Evolutionary conservation across 2,329 filamentous ascomycete genomes (phyloP).

Genomic region (Drechslera avenae): DNA sequence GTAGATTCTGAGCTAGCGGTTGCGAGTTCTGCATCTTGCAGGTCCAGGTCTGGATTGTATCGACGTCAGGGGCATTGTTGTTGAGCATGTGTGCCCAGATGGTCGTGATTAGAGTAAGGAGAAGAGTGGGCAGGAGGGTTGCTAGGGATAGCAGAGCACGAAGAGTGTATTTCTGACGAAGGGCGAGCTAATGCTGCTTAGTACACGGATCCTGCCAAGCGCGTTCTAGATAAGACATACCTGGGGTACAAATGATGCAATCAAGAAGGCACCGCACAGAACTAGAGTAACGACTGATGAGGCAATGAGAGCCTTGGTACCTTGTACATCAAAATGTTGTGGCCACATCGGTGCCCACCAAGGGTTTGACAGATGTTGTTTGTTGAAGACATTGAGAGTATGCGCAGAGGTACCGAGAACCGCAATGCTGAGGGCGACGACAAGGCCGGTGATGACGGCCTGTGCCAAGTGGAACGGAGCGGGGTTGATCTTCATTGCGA

Average conservation of each 20-base stretch:
- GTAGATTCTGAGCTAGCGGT: slow-evolving; percentile 19
- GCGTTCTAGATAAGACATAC: slow-evolving; percentile 22
- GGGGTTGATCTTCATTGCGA: slow-evolving; percentile 46
- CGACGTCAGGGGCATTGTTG: slow-evolving; percentile 38
- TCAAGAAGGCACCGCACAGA: slow-evolving; percentile 46
- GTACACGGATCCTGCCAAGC: neutral
- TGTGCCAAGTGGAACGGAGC: slow-evolving; percentile 45
- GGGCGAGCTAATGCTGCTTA: slow-evolving; percentile 35
- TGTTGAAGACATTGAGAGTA: slow-evolving; percentile 51
- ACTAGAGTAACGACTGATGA: slow-evolving; percentile 47
- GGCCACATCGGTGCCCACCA: slow-evolving; percentile 58
- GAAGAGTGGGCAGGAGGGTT: slow-evolving; percentile 43
- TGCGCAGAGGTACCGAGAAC: slow-evolving; percentile 53
- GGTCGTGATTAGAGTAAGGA: slow-evolving; percentile 50
- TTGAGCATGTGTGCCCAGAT: slow-evolving; percentile 50
- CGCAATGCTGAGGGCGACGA: slow-evolving; percentile 48
- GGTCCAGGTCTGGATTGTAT: slow-evolving; percentile 50
- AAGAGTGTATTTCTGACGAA: slow-evolving; percentile 44
- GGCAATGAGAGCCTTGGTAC: slow-evolving; percentile 51
- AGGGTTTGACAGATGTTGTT: slow-evolving; percentile 50
- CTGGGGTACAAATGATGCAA: slow-evolving; percentile 42
- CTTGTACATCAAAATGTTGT: slow-evolving; percentile 53
- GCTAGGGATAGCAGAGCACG: slow-evolving; percentile 46
- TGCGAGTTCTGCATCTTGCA: slow-evolving; percentile 45
- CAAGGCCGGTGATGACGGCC: slow-evolving; percentile 42